These are phyloP conservation scores for Bromus sterilis DNA, from an alignment of 176 grass and related monocot species.

Conservation along the genomic window DNA sequence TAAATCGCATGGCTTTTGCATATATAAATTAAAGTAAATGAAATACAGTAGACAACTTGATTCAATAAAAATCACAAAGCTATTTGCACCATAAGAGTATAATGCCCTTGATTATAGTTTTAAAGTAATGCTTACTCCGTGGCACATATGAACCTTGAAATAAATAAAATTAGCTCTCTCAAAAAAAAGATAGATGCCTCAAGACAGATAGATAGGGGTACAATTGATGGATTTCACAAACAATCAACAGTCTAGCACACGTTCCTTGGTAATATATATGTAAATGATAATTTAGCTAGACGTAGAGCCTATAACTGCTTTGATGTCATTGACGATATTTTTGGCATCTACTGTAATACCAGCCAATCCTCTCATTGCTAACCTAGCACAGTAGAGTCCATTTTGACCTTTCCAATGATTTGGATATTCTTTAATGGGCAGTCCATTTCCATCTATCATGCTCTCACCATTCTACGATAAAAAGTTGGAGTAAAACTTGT, in stretches of 20 bases:
- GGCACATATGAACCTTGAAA: background rate
- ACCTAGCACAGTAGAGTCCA: background rate
- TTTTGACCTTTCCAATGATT: background rate
- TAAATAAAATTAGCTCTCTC: background rate
- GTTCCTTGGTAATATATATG: background rate
- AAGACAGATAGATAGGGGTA: too few species aligned
- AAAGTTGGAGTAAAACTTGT: background rate
- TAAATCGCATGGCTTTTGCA: too few species aligned
- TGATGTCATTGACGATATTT: background rate
- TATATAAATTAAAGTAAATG: background rate
- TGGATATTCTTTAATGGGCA: background rate
- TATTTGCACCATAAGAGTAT: background rate
- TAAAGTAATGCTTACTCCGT: background rate
- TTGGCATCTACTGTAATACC: background rate
- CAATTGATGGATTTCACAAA: too few species aligned
- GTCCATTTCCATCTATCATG: background rate
- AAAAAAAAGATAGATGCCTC: too few species aligned
- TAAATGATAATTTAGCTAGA: background rate
- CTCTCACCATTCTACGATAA: background rate
- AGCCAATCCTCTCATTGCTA: background rate
- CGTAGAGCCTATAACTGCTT: background rate
- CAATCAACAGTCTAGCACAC: background rate
- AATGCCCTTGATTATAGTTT: too few species aligned
- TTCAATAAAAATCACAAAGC: background rate
- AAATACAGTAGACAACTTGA: background rate